These are phyloP conservation scores for Penicillium sp. DNA, from an alignment of 2,329 filamentous ascomycete genomes.

Conservation along the genomic window DNA sequence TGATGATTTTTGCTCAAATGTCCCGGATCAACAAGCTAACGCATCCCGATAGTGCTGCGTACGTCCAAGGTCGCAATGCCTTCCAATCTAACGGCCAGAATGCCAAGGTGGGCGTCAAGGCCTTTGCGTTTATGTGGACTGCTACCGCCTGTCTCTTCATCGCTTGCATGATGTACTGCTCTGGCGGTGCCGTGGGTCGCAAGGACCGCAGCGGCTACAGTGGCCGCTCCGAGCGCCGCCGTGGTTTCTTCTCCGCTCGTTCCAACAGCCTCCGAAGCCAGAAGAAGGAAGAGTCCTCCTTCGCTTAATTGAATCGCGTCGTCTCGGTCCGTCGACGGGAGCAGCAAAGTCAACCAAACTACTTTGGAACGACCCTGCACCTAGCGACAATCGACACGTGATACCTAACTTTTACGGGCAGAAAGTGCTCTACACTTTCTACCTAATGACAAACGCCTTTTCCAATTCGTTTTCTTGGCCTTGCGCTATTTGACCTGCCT, in stretches of 20 bases:
- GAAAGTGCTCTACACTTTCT: too few relatives aligned
- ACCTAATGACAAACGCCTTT: too few relatives aligned
- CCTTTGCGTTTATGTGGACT: constrained; percentile 59
- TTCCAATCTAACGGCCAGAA: constrained; percentile 47
- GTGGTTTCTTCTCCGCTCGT: constrained; percentile 34
- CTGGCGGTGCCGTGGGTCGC: constrained; percentile 35
- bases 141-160: constrained; percentile 51
- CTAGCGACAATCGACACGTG: too few relatives aligned
- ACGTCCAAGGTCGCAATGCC: constrained; percentile 51
- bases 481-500: too few relatives aligned
- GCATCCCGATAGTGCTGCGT: constrained; percentile 47
- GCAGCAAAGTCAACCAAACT: too few relatives aligned
- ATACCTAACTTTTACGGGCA: too few relatives aligned
- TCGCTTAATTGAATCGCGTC: constrained; percentile 15
- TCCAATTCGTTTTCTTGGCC: too few relatives aligned
- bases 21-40: constrained; percentile 9
- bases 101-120: constrained; percentile 51
- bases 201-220: constrained; percentile 29
- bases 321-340: background rate
- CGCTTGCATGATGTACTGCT: constrained; percentile 53
- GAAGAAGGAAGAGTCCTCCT: constrained; percentile 19
- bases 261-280: constrained; percentile 24
- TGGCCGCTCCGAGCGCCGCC: constrained; percentile 32
- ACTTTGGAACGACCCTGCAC: too few relatives aligned
- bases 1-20: background rate